Percentiles rank a stretch among this genome's conserved stretches.
These are phyloP conservation scores for Parachaetomium inaequale DNA, from an alignment of 495 filamentous ascomycete species.

Conservation along the genomic window DNA sequence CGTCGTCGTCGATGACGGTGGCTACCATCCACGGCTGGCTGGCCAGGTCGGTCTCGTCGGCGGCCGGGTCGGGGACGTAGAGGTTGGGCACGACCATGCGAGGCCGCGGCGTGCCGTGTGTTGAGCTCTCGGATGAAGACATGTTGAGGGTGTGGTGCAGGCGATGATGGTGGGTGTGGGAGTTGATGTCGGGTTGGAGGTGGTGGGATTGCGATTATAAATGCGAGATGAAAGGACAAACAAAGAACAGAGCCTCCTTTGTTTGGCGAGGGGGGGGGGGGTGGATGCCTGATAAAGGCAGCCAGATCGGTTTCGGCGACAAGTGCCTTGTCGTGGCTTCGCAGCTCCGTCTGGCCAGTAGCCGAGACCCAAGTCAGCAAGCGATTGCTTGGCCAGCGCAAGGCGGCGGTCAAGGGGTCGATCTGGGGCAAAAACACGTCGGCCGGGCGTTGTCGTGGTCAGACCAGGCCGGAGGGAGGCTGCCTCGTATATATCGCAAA, in stretches of 20 bases:
- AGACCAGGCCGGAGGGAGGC: not conserved
- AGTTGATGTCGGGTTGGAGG: not conserved
- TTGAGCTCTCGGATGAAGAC: slow-evolving; percentile 31
- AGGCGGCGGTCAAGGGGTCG: not conserved
- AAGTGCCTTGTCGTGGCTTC: slow-evolving; percentile 12
- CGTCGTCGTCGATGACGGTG: slow-evolving; percentile 54
- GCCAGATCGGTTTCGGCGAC: not conserved
- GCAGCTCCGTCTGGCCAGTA: slow-evolving; percentile 12
- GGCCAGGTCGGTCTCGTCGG: slow-evolving; percentile 36
- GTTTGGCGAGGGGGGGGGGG: not conserved
- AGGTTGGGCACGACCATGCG: slow-evolving; percentile 37
- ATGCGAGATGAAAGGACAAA: not conserved
- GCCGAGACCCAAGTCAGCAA: slow-evolving; percentile 11
- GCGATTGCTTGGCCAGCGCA: slow-evolving; percentile 7
- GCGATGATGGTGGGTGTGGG: not conserved
- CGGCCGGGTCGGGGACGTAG: slow-evolving; percentile 35
- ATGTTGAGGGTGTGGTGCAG: slow-evolving; percentile 16
- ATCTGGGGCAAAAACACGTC: not conserved
- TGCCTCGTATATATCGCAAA: slow-evolving; percentile 5
- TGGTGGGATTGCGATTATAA: not conserved
- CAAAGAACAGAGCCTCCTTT: not conserved
- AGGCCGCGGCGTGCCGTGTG: slow-evolving; percentile 25
- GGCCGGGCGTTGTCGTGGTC: not conserved
- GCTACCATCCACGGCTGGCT: slow-evolving; percentile 47
- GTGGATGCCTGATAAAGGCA: slow-evolving; percentile 9